Percentiles rank a stretch among this genome's conserved stretches.
These are phyloP conservation scores for Sutorius eximius DNA, from an alignment of 1,284 basidiomycete genomes.

Conservation along the genomic window DNA sequence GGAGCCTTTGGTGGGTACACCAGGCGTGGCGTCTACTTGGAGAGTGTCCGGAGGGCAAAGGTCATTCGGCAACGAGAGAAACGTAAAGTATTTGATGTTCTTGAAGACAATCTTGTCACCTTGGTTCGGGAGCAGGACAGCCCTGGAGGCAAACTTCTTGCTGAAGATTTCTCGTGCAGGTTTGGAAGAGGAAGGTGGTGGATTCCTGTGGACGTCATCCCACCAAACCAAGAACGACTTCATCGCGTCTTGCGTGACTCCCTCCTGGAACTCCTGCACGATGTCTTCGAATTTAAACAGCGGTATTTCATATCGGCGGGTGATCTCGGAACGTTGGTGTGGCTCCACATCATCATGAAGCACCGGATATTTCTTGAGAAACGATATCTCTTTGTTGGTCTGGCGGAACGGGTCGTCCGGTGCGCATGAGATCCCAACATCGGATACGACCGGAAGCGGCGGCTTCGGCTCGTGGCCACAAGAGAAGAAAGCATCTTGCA, in stretches of 20 bases:
- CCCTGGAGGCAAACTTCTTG: neutral
- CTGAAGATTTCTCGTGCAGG: slow-evolving; percentile 3
- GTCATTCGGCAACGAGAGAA: slow-evolving; percentile 68
- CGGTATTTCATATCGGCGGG: slow-evolving; percentile 53
- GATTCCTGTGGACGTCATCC: slow-evolving; percentile 39
- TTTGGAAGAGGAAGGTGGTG: neutral
- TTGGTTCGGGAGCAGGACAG: slow-evolving; percentile 1
- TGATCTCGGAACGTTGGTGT: slow-evolving; percentile 49
- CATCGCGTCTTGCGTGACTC: slow-evolving; percentile 75
- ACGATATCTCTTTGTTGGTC: neutral
- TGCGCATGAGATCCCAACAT: slow-evolving; percentile 56
- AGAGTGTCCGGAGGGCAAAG: slow-evolving; percentile 60
- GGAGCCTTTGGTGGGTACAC: slow-evolving; percentile 60
- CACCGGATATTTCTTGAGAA: slow-evolving; percentile 10
- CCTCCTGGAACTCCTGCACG: slow-evolving; percentile 47
- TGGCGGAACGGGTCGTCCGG: slow-evolving; percentile 1
- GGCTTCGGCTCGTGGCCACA: slow-evolving; percentile 41
- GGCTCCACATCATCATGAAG: slow-evolving; percentile 41
- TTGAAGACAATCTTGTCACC: slow-evolving; percentile 43
- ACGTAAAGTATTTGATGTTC: slow-evolving; percentile 59
- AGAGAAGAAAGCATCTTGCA: slow-evolving; percentile 82
- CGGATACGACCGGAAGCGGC: slow-evolving; percentile 51
- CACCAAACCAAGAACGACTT: slow-evolving; percentile 88
- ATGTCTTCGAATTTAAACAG: slow-evolving; percentile 81
- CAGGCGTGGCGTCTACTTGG: slow-evolving; percentile 53